phyloP scores from a whole-genome alignment of 2,329 filamentous ascomycete species.

The Tolypocladium cylindrosporum region DNA sequence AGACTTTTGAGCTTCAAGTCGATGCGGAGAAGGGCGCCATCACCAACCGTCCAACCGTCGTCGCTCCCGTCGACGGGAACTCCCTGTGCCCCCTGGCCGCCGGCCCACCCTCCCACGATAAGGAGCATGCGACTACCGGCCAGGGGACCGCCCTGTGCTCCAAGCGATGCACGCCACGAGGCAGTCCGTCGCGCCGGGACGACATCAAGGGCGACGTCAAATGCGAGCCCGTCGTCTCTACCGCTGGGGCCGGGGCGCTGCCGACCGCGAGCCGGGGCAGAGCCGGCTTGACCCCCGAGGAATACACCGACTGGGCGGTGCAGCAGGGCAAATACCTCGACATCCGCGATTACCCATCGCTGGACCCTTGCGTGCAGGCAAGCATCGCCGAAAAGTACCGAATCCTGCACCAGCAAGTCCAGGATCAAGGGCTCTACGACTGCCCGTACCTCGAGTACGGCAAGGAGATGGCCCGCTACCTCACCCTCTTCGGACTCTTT shows the following conservation, averaged over 20 bases:
- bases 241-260: neutral
- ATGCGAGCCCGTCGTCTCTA: neutral
- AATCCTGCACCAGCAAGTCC: conserved; percentile 59
- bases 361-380: conserved; percentile 65
- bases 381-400: conserved; percentile 74
- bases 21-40: conserved; percentile 5
- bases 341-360: conserved; percentile 66
- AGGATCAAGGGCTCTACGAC: conserved; percentile 65
- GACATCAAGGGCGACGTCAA: neutral
- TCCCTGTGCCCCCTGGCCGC: neutral
- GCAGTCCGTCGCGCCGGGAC: neutral
- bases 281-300: conserved; percentile 53
- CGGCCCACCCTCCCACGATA: neutral
- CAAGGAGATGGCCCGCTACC: conserved; percentile 65
- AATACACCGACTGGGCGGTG: conserved; percentile 67
- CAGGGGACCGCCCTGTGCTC: neutral
- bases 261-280: neutral
- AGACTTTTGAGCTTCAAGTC: conserved; percentile 5
- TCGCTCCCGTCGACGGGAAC: neutral
- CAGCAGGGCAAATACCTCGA: conserved; percentile 66
- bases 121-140: neutral
- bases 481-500: conserved; percentile 48
- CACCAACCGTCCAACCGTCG: neutral
- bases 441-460: conserved; percentile 78
- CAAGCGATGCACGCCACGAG: neutral